Evolutionary conservation across 768 basidiomycete species (phyloP).

Genomic region (Amanita thiersii): DNA sequence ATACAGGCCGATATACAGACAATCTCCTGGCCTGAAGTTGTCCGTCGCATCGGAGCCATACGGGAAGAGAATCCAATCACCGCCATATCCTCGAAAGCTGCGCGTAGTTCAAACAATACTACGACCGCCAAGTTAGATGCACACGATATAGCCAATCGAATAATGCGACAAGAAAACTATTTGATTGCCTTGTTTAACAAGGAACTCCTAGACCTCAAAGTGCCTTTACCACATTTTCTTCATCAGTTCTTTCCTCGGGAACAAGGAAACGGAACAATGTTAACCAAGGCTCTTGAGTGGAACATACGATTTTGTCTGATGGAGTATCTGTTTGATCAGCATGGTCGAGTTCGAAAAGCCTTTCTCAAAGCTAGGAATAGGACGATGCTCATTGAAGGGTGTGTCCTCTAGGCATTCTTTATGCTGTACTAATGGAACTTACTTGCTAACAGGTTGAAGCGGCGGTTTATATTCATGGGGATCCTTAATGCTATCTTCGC

Average conservation of each 20-base stretch:
- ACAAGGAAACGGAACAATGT: conserved; percentile 63
- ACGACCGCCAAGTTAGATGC: conserved; percentile 88
- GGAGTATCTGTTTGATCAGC: conserved; percentile 90
- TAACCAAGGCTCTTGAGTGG: conserved; percentile 94
- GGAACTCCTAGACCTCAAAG: conserved; percentile 81
- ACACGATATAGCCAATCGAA: conserved; percentile 96
- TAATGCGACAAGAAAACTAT: conserved; percentile 98
- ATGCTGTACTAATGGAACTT: not conserved
- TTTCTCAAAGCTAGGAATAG: conserved; percentile 86
- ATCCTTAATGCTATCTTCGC: conserved; percentile 92
- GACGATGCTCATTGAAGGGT: conserved; percentile 77
- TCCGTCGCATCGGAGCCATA: conserved; percentile 82
- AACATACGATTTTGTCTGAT: conserved; percentile 93
- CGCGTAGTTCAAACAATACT: conserved; percentile 46
- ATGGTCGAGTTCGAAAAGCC: conserved; percentile 83
- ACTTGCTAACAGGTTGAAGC: conserved; percentile 45
- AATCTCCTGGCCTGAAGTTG: conserved; percentile 93
- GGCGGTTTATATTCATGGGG: conserved; percentile 95
- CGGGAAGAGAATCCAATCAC: conserved; percentile 92
- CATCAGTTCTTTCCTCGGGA: conserved; percentile 42
- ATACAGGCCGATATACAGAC: conserved; percentile 92
- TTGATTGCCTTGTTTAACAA: conserved; percentile 98
- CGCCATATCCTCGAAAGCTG: conserved; percentile 61
- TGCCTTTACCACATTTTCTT: conserved; percentile 63
- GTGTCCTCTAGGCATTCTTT: conserved; percentile 10